phyloP scores from a whole-genome alignment of 768 basidiomycete genomes.

The Lactarius indigo region DNA sequence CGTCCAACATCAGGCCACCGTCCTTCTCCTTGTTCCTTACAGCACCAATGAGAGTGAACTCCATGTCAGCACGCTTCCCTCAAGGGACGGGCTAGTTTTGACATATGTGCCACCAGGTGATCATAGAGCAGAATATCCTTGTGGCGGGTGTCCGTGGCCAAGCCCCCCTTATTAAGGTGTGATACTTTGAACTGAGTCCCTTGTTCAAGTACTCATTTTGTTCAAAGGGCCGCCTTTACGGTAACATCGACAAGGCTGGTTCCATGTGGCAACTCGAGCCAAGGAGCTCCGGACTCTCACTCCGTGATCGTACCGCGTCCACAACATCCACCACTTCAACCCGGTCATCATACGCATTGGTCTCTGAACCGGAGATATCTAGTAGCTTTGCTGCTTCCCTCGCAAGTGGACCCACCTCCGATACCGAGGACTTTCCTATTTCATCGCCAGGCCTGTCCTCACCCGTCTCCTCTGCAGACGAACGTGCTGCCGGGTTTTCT shows the following conservation, averaged over 20 bases:
- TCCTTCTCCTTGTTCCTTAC: slow-evolving; percentile 70
- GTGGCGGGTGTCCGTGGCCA: slow-evolving; percentile 71
- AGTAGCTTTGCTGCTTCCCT: slow-evolving; percentile 82
- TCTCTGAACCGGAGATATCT: slow-evolving; percentile 83
- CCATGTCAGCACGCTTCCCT: slow-evolving; percentile 34
- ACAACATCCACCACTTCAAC: slow-evolving; percentile 72
- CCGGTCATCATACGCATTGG: slow-evolving; percentile 75
- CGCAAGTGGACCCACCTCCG: slow-evolving; percentile 69
- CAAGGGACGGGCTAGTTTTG: slow-evolving; percentile 6
- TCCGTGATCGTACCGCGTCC: slow-evolving; percentile 71
- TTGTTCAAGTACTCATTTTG: not conserved
- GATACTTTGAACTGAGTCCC: slow-evolving; percentile 20
- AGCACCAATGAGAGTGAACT: slow-evolving; percentile 70
- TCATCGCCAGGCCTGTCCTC: slow-evolving; percentile 61
- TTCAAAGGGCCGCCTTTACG: slow-evolving; percentile 67
- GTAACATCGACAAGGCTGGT: slow-evolving; percentile 57
- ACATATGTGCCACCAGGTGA: slow-evolving; percentile 45
- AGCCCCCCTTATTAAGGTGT: slow-evolving; percentile 69
- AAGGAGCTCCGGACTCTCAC: slow-evolving; percentile 48
- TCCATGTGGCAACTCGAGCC: slow-evolving; percentile 83
- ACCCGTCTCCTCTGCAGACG: slow-evolving; percentile 55
- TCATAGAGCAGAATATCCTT: slow-evolving; percentile 67
- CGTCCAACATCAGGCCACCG: slow-evolving; percentile 55
- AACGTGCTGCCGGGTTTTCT: slow-evolving; percentile 26
- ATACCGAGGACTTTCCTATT: slow-evolving; percentile 56